These are phyloP conservation scores for Collybiopsis luxurians DNA, from an alignment of 768 basidiomycete genomes.

Conservation along the genomic window DNA sequence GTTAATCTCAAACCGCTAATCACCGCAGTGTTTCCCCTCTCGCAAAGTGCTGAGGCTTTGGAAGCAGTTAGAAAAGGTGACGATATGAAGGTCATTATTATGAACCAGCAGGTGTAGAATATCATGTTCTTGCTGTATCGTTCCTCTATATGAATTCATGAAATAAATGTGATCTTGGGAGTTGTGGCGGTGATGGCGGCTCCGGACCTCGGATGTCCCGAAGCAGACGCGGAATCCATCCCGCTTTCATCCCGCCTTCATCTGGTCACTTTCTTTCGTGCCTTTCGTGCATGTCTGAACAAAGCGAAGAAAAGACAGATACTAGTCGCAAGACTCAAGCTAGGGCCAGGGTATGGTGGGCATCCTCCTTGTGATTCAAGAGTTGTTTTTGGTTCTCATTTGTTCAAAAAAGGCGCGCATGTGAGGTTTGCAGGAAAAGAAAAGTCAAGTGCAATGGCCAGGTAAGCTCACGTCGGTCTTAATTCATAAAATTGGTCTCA, in stretches of 20 bases:
- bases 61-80: constrained; percentile 15
- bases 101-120: constrained; percentile 14
- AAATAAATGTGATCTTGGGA: too few relatives aligned
- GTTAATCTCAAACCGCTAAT: constrained; percentile 14
- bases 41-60: constrained; percentile 13
- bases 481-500: not conserved
- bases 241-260: not conserved
- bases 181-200: not conserved
- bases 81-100: constrained; percentile 18
- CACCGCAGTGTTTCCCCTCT: constrained; percentile 15
- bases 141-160: not conserved
- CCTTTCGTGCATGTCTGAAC: constrained; percentile 1
- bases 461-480: not conserved
- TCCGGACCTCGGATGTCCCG: not conserved
- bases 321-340: constrained; percentile 7
- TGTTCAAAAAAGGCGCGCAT: constrained; percentile 6
- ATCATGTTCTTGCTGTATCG: not conserved
- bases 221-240: not conserved
- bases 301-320: not conserved
- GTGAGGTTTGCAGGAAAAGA: constrained; percentile 9
- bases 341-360: constrained; percentile 14
- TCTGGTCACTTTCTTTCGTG: not conserved
- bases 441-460: constrained; percentile 20
- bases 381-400: too few relatives aligned
- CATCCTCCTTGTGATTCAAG: too few relatives aligned